phyloP scores from a whole-genome alignment of 495 filamentous ascomycete species.

The Penicillium cinerascens region DNA sequence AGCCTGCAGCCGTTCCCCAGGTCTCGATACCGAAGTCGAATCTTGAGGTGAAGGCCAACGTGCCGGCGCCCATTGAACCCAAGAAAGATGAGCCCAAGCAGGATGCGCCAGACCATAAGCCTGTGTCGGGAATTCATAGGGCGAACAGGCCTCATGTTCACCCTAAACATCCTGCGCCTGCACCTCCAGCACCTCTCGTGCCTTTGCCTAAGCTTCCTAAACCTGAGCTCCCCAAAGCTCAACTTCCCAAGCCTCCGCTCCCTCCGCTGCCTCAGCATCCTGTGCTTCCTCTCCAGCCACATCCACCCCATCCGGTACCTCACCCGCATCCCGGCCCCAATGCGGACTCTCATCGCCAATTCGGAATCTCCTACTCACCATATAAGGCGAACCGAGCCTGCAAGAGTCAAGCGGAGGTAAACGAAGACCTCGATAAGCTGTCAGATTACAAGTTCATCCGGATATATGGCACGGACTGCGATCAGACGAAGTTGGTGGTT shows the following conservation, averaged over 20 bases:
- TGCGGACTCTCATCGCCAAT: conserved; percentile 12
- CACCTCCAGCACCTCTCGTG: not conserved
- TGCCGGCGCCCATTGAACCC: not conserved
- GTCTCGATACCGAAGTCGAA: not conserved
- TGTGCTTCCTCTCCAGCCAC: not conserved
- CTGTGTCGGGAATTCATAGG: not conserved
- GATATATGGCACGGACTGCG: conserved; percentile 78
- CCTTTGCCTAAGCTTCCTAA: not conserved
- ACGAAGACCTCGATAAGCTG: conserved; percentile 56
- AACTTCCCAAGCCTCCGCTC: too few species aligned
- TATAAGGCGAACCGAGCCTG: conserved; percentile 65
- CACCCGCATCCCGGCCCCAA: conserved; percentile 3
- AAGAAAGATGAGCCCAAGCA: not conserved
- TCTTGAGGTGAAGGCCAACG: not conserved
- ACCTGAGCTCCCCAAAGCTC: not conserved
- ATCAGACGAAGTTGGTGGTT: conserved; percentile 60
- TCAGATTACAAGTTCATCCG: conserved; percentile 59
- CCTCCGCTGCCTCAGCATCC: too few species aligned
- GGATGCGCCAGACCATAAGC: not conserved
- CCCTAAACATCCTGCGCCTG: not conserved
- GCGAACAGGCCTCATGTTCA: conserved; percentile 6
- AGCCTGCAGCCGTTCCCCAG: conserved; percentile 1
- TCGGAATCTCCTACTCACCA: conserved; percentile 70
- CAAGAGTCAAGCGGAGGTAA: conserved; percentile 61
- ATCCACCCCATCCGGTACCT: conserved; percentile 2